Percentiles rank a stretch among this genome's conserved stretches.
Evolutionary conservation across 164 flowering plant genomes (phyloP).

Genomic region (Amborella trichopoda): DNA sequence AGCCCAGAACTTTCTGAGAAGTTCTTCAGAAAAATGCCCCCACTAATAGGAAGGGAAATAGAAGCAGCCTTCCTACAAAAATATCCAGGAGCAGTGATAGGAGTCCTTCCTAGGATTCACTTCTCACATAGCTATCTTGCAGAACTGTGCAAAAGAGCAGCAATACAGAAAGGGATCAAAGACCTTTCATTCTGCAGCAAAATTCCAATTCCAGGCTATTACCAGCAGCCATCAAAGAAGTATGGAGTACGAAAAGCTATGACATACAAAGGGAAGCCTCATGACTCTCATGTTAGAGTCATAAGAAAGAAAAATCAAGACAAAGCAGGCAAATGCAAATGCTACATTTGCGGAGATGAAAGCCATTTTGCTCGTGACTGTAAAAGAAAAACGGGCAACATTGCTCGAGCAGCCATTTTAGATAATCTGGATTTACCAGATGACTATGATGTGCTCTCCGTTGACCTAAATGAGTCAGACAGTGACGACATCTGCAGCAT

Average conservation of each 20-base stretch:
- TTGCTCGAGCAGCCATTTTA: not conserved
- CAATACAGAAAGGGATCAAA: slow-evolving; percentile 1
- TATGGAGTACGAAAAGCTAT: not conserved
- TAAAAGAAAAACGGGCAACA: not conserved
- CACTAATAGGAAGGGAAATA: not conserved
- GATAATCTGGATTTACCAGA: not conserved
- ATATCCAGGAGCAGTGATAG: not conserved
- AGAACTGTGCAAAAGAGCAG: slow-evolving; percentile 4
- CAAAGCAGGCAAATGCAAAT: slow-evolving; percentile 2
- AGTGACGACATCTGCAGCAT: not conserved
- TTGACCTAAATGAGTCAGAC: not conserved
- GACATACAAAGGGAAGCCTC: slow-evolving; percentile 8
- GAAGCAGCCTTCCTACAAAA: not conserved
- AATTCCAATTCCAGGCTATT: slow-evolving; percentile 5
- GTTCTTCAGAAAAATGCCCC: slow-evolving; percentile 3
- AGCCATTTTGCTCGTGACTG: slow-evolving; percentile 7
- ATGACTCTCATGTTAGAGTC: too few species aligned
- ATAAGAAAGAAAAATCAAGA: too few species aligned
- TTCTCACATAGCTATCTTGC: not conserved
- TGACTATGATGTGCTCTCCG: not conserved
- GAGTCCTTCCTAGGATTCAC: not conserved
- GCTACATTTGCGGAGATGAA: slow-evolving; percentile 3
- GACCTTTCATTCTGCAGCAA: slow-evolving; percentile 4
- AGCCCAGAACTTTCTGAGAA: slow-evolving; percentile 3
- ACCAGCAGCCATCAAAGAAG: not conserved